Evolutionary conservation across 371 early-diverging fungal species (phyloP), one percentile per base, ranked within the genome.

Genomic region (Mortierella sp.): DNA sequence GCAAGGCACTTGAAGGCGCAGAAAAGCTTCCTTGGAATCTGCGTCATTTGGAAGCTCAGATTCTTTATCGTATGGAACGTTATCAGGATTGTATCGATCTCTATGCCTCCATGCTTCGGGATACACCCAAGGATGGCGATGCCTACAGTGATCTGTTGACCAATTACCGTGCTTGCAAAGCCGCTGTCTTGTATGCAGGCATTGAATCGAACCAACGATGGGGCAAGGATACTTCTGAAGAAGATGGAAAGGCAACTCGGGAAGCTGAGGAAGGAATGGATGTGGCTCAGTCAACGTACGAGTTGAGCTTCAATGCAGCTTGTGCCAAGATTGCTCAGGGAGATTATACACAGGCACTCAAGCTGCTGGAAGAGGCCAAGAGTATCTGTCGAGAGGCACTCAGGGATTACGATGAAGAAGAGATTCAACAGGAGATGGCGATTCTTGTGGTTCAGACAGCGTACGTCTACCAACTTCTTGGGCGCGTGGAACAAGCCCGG

Each of bases 391-490:
- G 81, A 3, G 80, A 83, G 50, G 63, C 83, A 2, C 59, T 88
- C 19, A 41, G 50, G n/a, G 85, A 83, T n/a, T 85, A 85, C 30
- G 80, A 84, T 26, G 86, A 88, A 54, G 86, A 89, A 49, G 90
- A 91, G 54, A 87, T 90, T 28, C 88, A 91, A 50, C 83, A 85
- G 43, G 94, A 93, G 67, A 61, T 92, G 69, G 86, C 87, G 16
- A 83, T 88, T 9, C 87, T 93, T 55, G 72, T 83, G 6, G 83
- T 87, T 14, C 93, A 93, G 80, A 78, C 90, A n/a, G 92, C 88
- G 13, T 92, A 88, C 64, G 87, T 90, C 42, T 85, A 86, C 65
- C 94, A 93, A 68, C 53, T 87, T 23, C 83, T 87, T 62, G 91
- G 91, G 7, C 80, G 80, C 18, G 60, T 67, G 3, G 74, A 81